Conservation (phyloP, 305 asterid species). For the Rubia peregrina region DNA sequence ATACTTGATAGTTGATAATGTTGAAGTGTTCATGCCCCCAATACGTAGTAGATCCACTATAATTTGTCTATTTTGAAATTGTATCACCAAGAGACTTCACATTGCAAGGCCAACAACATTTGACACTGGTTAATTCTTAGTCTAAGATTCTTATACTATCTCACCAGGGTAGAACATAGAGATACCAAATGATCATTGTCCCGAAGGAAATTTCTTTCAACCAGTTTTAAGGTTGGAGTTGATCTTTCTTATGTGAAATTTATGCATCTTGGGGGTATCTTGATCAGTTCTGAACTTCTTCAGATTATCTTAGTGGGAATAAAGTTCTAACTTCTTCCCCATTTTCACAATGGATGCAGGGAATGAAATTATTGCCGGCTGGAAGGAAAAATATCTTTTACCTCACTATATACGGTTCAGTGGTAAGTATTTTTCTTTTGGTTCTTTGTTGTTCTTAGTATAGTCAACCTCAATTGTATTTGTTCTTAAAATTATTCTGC, state of each 20-base stretch:
- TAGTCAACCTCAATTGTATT: not conserved
- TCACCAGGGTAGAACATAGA: too few relatives aligned
- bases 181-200: not conserved
- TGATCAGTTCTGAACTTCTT: not conserved
- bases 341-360: conserved; percentile 42
- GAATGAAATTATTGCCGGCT: conserved; percentile 82
- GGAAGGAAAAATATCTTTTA: conserved; percentile 75
- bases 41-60: not conserved
- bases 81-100: not conserved
- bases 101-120: not conserved
- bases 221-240: not conserved
- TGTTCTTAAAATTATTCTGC: conserved; percentile 8
- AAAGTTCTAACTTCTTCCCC: conserved; percentile 1
- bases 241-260: not conserved
- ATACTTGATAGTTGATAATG: not conserved
- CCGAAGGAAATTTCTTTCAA: not conserved
- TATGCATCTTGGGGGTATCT: not conserved
- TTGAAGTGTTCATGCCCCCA: not conserved
- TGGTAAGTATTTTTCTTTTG: conserved; percentile 35
- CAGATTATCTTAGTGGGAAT: not conserved
- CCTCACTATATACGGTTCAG: conserved; percentile 69
- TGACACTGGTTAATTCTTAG: not conserved
- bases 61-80: not conserved
- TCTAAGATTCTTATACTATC: not conserved
- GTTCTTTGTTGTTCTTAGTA: not conserved